Conservation (phyloP, 352 stramenopile species). For the Pythium brassicae region DNA sequence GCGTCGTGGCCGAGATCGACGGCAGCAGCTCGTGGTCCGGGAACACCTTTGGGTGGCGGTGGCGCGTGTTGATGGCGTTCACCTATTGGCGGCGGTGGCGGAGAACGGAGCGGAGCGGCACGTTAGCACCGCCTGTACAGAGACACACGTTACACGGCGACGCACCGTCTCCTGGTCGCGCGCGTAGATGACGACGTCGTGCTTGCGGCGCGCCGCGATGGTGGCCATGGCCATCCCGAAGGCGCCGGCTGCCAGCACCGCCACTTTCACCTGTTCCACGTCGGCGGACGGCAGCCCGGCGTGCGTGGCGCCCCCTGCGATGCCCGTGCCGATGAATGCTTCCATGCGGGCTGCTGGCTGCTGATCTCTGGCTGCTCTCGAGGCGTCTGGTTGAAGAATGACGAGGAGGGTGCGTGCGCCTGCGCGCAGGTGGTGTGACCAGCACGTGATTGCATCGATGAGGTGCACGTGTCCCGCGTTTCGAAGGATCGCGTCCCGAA, state of each 20-base stretch:
- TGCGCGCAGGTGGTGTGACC: too few relatives aligned
- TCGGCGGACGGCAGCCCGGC: conserved; percentile 66
- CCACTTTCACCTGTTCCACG: conserved; percentile 77
- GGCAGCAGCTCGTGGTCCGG: conserved; percentile 79
- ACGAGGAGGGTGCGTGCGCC: not conserved
- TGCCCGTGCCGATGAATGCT: conserved; percentile 23
- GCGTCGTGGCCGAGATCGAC: conserved; percentile 85
- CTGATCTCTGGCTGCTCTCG: not conserved
- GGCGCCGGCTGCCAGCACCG: conserved; percentile 91
- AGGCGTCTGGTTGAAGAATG: conserved; percentile 14
- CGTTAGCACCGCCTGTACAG: not conserved
- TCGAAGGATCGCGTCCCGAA: not conserved
- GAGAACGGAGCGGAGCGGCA: not conserved
- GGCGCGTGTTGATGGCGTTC: conserved; percentile 90
- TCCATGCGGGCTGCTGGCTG: conserved; percentile 25
- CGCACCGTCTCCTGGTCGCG: conserved; percentile 52
- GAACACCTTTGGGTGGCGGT: conserved; percentile 91
- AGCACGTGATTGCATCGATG: too few relatives aligned
- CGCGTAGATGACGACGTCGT: conserved; percentile 91
- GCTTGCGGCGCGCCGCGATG: conserved; percentile 86
- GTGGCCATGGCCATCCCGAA: conserved; percentile 96
- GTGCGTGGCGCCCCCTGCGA: conserved; percentile 44
- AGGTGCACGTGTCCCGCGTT: not conserved
- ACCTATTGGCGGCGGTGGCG: conserved; percentile 33
- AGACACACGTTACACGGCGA: not conserved